These are phyloP conservation scores for Eragrostis tef DNA, from an alignment of 202 grass and related monocot genomes.

Conservation along the genomic window DNA sequence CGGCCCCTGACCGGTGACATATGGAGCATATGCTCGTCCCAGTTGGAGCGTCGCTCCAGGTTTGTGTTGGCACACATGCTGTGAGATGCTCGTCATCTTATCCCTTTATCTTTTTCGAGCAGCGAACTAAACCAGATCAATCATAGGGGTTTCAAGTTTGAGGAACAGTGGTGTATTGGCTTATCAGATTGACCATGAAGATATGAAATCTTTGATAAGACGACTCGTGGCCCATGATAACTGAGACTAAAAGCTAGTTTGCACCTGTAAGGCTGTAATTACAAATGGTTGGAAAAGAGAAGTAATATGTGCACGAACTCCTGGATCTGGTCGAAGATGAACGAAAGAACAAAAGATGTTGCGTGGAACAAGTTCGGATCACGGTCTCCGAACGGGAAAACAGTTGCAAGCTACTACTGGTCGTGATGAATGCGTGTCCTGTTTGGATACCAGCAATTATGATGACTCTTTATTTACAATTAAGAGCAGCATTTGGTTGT, in stretches of 20 bases:
- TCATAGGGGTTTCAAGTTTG: background rate
- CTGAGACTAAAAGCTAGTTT: background rate
- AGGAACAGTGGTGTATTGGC: background rate
- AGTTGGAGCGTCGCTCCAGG: background rate
- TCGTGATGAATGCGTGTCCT: background rate
- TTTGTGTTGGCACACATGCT: background rate
- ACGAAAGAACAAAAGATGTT: background rate
- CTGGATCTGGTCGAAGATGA: background rate
- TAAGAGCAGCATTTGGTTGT: background rate
- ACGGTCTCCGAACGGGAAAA: background rate
- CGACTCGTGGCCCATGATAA: background rate
- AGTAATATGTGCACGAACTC: background rate
- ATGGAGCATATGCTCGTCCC: background rate
- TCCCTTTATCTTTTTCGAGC: constrained; percentile 3
- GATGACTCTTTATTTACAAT: background rate
- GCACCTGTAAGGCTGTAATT: background rate
- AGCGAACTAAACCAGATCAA: background rate
- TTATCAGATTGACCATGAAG: background rate
- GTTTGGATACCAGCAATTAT: background rate
- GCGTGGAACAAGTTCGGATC: background rate
- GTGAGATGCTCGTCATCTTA: constrained; percentile 20
- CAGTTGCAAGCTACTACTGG: background rate
- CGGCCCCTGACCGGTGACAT: background rate
- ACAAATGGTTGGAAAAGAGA: background rate
- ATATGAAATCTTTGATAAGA: background rate